These are phyloP conservation scores for Neospora caninum DNA, from an alignment of 169 alveolate genomes.

Conservation along the genomic window DNA sequence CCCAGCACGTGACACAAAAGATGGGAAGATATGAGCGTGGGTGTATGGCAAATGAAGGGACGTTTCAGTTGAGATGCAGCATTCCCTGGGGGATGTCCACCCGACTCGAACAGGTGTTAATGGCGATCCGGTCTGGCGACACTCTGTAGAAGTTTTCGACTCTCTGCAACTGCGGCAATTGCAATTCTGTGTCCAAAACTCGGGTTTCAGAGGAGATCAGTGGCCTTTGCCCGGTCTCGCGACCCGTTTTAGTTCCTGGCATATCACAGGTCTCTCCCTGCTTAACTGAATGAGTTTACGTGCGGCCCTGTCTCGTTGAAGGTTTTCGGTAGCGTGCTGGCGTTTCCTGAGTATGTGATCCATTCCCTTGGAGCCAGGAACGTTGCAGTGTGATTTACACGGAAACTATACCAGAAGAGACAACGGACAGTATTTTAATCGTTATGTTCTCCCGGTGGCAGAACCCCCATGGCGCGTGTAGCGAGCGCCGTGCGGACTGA, in stretches of 20 bases:
- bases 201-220: background rate
- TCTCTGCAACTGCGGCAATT: background rate
- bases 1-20: background rate
- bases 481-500: too few relatives aligned
- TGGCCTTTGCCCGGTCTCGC: background rate
- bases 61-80: background rate
- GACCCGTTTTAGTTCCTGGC: background rate
- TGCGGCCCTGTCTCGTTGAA: too few relatives aligned
- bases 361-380: too few relatives aligned
- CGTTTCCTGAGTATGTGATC: too few relatives aligned
- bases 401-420: too few relatives aligned
- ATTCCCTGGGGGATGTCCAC: background rate
- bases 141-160: background rate
- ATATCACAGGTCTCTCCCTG: too few relatives aligned
- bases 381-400: too few relatives aligned
- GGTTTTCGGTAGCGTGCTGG: too few relatives aligned
- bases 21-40: background rate
- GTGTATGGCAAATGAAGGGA: background rate
- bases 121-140: background rate
- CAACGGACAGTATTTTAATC: too few relatives aligned
- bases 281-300: too few relatives aligned
- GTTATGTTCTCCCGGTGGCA: too few relatives aligned
- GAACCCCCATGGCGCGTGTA: too few relatives aligned
- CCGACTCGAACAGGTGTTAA: constrained; percentile 13
- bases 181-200: background rate